Evolutionary conservation across 306 rosid species (phyloP), one percentile per base, ranked within the genome.

Genomic region (Trifolium repens): DNA sequence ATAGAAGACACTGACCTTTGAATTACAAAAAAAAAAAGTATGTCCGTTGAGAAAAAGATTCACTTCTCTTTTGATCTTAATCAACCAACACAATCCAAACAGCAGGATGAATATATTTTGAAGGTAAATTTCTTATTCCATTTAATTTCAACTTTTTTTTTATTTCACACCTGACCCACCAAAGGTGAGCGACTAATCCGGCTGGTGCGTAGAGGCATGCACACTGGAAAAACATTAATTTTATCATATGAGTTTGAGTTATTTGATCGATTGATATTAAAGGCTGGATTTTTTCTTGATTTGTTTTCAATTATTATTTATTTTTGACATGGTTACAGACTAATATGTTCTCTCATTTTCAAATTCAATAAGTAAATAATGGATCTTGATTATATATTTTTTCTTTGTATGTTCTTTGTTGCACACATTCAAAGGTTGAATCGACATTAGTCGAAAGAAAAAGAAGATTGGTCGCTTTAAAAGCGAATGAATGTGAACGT

Each of bases 371-470:
- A 58, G 10, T 57, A 24, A 24, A 24, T 1, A 57, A 57, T 24
- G 11, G 15, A 3, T 10, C 9, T 5, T 9, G 35, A 9, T 30
- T 17, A 16, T 9, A 22, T 44, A 0, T 14, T 46, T 12, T 12
- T 16, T 40, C 24, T 37, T n/a, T 0, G 26, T 2, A 39, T 39
- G 9, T 39, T 39, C 8, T 67, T 22, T 24, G 37, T 19, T 39
- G 9, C 2, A 39, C 2, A 39, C 42, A 4, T 35, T 53, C 1
- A n/a, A 83, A 83, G 78, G 75, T 13, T 78, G 80, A 19, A 63
- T 2, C 8, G 0, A 6, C 35, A 32, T 3, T 30, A 3, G 5
- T 30, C 34, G 5, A 30, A 30, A 30, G 34, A 30, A 30, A 30
- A 3, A 30, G 34, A 30, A 4, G 34, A 30, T 0, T 30, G 34